Evolutionary conservation across 805 yeast species (phyloP).

Genomic region (Candida jianshihensis): DNA sequence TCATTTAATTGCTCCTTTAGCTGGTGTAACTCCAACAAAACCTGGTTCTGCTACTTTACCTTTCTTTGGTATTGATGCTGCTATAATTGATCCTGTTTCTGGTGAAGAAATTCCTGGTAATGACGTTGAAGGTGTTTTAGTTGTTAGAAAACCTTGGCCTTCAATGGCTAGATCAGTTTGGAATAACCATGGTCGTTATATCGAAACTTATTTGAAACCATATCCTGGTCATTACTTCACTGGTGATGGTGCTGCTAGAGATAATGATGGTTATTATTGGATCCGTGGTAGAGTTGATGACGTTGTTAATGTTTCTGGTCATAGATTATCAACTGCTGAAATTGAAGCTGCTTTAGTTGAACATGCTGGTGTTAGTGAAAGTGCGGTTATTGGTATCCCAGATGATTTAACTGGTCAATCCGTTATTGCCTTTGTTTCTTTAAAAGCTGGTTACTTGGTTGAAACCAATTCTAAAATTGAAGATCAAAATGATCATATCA

Average conservation of each 20-base stretch:
- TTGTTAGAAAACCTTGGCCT: constrained; percentile 90
- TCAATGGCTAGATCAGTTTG: constrained; percentile 97
- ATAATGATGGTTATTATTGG: constrained; percentile 95
- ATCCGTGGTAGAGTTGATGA: constrained; percentile 98
- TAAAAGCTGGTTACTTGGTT: constrained; percentile 44
- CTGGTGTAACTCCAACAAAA: constrained; percentile 91
- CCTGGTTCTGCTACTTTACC: constrained; percentile 98
- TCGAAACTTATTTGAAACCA: constrained; percentile 89
- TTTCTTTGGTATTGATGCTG: constrained; percentile 90
- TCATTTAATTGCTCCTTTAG: constrained; percentile 88
- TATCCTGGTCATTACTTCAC: constrained; percentile 93
- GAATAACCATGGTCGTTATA: constrained; percentile 77
- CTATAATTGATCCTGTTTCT: constrained; percentile 85
- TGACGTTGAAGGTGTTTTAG: constrained; percentile 95
- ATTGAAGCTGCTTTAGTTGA: constrained; percentile 87
- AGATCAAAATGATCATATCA: constrained; percentile 24
- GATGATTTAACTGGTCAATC: constrained; percentile 98
- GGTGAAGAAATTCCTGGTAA: constrained; percentile 81
- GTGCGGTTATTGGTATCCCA: constrained; percentile 93
- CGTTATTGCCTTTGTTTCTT: constrained; percentile 87
- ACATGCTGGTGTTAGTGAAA: constrained; percentile 76
- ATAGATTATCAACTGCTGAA: constrained; percentile 96
- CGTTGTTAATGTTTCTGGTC: constrained; percentile 96
- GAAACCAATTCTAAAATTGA: constrained; percentile 23
- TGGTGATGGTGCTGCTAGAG: constrained; percentile 98